These are phyloP conservation scores for Harringtonia lauricola DNA, from an alignment of 2,329 filamentous ascomycete genomes.

Conservation along the genomic window DNA sequence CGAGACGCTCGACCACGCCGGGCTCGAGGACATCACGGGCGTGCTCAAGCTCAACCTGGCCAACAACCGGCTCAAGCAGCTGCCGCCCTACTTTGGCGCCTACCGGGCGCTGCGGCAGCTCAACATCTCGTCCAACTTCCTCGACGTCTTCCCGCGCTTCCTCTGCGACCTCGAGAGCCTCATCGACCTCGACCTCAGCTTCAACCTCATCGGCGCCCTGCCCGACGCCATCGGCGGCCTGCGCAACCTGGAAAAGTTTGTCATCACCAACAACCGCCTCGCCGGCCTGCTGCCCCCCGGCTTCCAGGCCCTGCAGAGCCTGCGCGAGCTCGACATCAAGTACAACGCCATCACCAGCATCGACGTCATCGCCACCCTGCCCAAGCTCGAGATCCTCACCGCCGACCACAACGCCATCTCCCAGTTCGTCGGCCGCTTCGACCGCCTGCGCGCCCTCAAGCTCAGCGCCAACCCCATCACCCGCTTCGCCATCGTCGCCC, in stretches of 20 bases:
- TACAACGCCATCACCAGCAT: conserved; percentile 88
- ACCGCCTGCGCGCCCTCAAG: conserved; percentile 71
- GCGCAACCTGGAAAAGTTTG: conserved; percentile 72
- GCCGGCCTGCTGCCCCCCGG: conserved; percentile 61
- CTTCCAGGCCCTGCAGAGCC: conserved; percentile 61
- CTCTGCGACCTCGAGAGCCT: conserved; percentile 72
- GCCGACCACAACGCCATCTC: conserved; percentile 91
- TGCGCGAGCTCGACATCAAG: conserved; percentile 88
- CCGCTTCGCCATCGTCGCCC: conserved; percentile 71
- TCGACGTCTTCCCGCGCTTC: conserved; percentile 76
- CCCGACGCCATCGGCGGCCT: conserved; percentile 71
- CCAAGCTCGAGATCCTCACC: conserved; percentile 76
- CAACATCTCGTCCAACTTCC: conserved; percentile 88
- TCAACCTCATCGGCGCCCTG: conserved; percentile 76
- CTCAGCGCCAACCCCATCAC: conserved; percentile 94
- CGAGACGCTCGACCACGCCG: conserved; percentile 76
- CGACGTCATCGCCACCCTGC: conserved; percentile 73
- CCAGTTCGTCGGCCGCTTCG: conserved; percentile 80
- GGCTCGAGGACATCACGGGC: conserved; percentile 62
- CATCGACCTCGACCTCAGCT: conserved; percentile 91
- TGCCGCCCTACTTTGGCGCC: conserved; percentile 73
- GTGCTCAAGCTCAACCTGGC: conserved; percentile 84
- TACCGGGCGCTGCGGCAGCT: conserved; percentile 73
- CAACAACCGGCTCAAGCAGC: conserved; percentile 74
- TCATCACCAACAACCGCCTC: conserved; percentile 91